Evolutionary conservation across 192 early-diverging fungal species (phyloP), one percentile per base, ranked within the genome.

Genomic region (Backusella morwellensis): DNA sequence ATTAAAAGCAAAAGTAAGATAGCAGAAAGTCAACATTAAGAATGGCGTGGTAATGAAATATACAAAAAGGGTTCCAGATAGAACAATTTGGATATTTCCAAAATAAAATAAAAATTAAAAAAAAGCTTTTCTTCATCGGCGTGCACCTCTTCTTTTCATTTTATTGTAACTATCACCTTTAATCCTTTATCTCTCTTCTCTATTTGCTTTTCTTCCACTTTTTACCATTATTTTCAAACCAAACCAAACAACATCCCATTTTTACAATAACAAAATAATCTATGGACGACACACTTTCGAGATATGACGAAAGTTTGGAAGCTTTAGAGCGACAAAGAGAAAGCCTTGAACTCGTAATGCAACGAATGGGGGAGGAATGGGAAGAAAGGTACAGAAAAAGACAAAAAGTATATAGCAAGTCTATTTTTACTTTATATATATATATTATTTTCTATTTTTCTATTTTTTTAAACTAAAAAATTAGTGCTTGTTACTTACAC

Each of bases 351-450:
- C 44, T 47, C 17, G 68, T 83, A 35, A 79, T 83, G 77, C 23
- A 79, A 34, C 75, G 50, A n/a, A 83, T 83, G 81, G 78, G 78
- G 0, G 56, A 79, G 66, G 81, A 83, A 70, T 83, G 81, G 81
- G 78, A 75, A 63, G 68, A 77, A 79, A 83, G 81, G 81, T 83
- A 77, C 68, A 26, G 34, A 72, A 56, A 15, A 47, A 50, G 47
- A 50, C 4, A 50, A 50, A 50, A 50, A 63, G 56, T 29, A 14
- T 8, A 59, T 23, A 59, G 54, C 54, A 26, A 59, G 9, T 59
- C 3, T 63, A 14, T 63, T 63, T 63, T 63, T 63, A 21, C n/a
- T 56, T 56, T 56, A 21, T 56, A 56, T 21, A 56, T 56, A 56
- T 21, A 63, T 29, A 36, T 52, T 36, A 54, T 23, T 69, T 50